These are phyloP conservation scores for Phytopythium mirpurense DNA, from an alignment of 352 stramenopile genomes.

Conservation along the genomic window DNA sequence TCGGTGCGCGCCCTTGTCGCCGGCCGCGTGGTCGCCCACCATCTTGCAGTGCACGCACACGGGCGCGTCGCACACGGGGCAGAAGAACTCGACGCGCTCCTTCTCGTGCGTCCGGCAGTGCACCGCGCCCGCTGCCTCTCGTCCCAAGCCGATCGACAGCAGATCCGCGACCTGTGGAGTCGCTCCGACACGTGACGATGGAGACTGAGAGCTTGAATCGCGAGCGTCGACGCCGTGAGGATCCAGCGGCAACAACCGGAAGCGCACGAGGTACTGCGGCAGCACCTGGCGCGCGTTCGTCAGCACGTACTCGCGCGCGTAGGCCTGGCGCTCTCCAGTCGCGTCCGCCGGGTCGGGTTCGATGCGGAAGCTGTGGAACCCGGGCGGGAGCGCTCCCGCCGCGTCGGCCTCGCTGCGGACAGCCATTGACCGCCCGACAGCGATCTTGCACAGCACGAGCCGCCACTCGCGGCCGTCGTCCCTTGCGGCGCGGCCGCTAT, in stretches of 20 bases:
- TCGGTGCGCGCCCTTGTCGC: slow-evolving; percentile 70
- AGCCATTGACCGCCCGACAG: slow-evolving; percentile 50
- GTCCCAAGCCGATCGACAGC: slow-evolving; percentile 8
- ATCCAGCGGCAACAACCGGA: no score
- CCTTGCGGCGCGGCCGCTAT: no score
- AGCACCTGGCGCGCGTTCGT: slow-evolving; percentile 57
- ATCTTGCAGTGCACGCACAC: slow-evolving; percentile 84
- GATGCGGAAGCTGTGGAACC: slow-evolving; percentile 76
- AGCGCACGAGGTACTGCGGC: slow-evolving; percentile 67
- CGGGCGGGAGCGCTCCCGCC: slow-evolving; percentile 31
- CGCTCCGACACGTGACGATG: no score
- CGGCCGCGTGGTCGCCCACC: slow-evolving; percentile 70
- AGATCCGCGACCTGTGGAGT: neutral
- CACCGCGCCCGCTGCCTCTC: neutral
- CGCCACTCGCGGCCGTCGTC: slow-evolving; percentile 29
- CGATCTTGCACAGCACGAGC: slow-evolving; percentile 73
- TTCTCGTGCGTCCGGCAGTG: slow-evolving; percentile 35
- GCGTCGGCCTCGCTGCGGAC: slow-evolving; percentile 46
- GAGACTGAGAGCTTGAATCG: no score
- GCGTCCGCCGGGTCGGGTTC: slow-evolving; percentile 8
- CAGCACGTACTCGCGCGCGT: slow-evolving; percentile 78
- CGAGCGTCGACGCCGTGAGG: neutral
- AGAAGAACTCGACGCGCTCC: slow-evolving; percentile 80
- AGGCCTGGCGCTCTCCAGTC: slow-evolving; percentile 9
- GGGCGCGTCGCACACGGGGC: slow-evolving; percentile 41